These are phyloP conservation scores for Ophiocordyceps camponoti-leonardi DNA, from an alignment of 2,329 filamentous ascomycete genomes.

Conservation along the genomic window DNA sequence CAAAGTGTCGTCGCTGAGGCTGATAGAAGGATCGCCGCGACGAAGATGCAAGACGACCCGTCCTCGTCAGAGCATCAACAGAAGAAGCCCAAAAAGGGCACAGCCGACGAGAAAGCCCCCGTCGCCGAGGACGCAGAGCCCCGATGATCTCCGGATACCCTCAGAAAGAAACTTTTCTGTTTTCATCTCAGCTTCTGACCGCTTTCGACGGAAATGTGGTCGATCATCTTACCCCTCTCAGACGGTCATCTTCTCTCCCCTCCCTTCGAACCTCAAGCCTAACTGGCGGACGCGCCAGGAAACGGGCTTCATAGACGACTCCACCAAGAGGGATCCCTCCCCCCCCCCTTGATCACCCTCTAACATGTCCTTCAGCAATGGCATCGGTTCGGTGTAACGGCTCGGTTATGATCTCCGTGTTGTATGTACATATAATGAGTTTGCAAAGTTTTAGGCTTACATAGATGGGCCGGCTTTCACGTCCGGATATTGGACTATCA, in stretches of 20 bases:
- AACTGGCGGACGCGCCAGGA: neutral
- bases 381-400: neutral
- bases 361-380: neutral
- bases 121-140: neutral
- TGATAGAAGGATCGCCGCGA: slow-evolving; percentile 21
- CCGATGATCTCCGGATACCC: neutral
- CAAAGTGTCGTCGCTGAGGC: slow-evolving; percentile 35
- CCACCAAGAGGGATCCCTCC: neutral
- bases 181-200: neutral
- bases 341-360: neutral
- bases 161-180: neutral
- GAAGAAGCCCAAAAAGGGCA: neutral
- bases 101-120: neutral
- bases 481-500: neutral
- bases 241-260: no score
- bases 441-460: neutral
- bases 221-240: neutral
- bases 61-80: neutral
- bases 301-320: neutral
- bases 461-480: neutral
- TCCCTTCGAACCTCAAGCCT: neutral
- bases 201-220: neutral
- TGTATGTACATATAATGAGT: neutral
- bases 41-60: slow-evolving; percentile 4
- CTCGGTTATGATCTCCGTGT: neutral